Evolutionary conservation across 768 basidiomycete species (phyloP), one percentile per base, ranked within the genome.

Genomic region (Pisolithus orientalis): DNA sequence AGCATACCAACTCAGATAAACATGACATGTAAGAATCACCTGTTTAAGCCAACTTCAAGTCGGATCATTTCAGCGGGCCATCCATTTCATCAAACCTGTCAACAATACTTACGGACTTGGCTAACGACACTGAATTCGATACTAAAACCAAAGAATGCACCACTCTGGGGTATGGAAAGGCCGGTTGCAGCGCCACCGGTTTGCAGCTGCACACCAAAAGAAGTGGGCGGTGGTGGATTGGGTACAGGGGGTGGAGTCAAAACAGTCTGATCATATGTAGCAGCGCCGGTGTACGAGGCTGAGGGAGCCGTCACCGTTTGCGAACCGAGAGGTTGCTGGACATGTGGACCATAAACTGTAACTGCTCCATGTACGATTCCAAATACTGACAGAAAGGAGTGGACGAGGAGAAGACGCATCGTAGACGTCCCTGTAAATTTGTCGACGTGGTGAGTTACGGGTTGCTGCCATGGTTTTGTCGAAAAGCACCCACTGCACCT

Each of bases 91-190:
- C 31, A 16, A 47, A 32, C 5, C 51, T 39, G 40, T 2, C n/a
- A 31, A 29, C 13, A 16, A 14, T 47, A 79, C 81, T 65, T 64
- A 86, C 85, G 65, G 56, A 86, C 73, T 70, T 81, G 80, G 51
- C 77, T 79, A 6, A 82, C 75, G 7, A 89, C 81, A 39, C 85
- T 87, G 73, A 87, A 76, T 66, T 90, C 87, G 38, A 90, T 76
- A 3, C 83, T 86, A 62, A 90, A 88, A 4, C 85, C 87, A 51
- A 82, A 75, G 59, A 88, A 88, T 16, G 80, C 75, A 17, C 81
- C 83, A n/a, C 64, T 61, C 50, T 74, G 70, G 3, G 65, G 62
- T 46, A 76, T 75, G 1, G 74, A 74, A 37, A 82, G 56, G 5
- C 66, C 69, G 5, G 54, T 47, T 42, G 69, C 54, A n/a, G 8